Evolutionary conservation across 2,329 filamentous ascomycete genomes (phyloP).

Genomic region (Talaromyces pinophilus): DNA sequence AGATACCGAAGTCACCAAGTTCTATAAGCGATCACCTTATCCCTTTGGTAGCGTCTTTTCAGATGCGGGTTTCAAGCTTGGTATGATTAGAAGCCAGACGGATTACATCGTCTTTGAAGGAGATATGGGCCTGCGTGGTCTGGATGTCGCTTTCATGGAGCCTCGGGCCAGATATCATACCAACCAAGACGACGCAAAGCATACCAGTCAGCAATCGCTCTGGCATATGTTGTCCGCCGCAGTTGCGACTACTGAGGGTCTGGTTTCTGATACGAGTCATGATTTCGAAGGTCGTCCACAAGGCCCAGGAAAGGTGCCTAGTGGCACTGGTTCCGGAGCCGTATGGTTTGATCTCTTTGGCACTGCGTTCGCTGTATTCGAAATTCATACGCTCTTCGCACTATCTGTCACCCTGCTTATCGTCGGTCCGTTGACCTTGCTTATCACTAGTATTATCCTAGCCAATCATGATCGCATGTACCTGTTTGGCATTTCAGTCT

Average conservation of each 20-base stretch:
- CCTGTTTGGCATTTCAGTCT: conserved; percentile 70
- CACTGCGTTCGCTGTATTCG: conserved; percentile 73
- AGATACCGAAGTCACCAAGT: conserved; percentile 79
- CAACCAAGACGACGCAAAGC: conserved; percentile 77
- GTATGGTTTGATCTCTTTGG: conserved; percentile 97
- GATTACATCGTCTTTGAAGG: conserved; percentile 84
- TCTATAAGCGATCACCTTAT: conserved; percentile 69
- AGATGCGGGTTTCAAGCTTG: conserved; percentile 78
- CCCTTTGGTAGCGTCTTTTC: conserved; percentile 84
- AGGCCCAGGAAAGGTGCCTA: conserved; percentile 63
- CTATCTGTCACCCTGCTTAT: conserved; percentile 82
- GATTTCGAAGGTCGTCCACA: conserved; percentile 64
- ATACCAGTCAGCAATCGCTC: conserved; percentile 66
- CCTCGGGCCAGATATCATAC: conserved; percentile 89
- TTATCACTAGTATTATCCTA: conserved; percentile 68
- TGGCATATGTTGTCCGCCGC: conserved; percentile 96
- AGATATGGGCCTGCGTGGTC: conserved; percentile 75
- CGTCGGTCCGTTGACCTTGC: conserved; percentile 71
- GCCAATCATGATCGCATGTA: conserved; percentile 80
- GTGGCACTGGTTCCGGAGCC: conserved; percentile 66
- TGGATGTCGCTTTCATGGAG: conserved; percentile 89
- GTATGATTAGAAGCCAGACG: conserved; percentile 79
- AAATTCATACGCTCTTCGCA: conserved; percentile 80
- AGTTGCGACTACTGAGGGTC: conserved; percentile 68
- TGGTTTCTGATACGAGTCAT: conserved; percentile 68